A percentile compares a stretch with the other conserved stretches of the same genome.
Conservation (phyloP, 306 rosid genomes). For the Prosopis cineraria region DNA sequence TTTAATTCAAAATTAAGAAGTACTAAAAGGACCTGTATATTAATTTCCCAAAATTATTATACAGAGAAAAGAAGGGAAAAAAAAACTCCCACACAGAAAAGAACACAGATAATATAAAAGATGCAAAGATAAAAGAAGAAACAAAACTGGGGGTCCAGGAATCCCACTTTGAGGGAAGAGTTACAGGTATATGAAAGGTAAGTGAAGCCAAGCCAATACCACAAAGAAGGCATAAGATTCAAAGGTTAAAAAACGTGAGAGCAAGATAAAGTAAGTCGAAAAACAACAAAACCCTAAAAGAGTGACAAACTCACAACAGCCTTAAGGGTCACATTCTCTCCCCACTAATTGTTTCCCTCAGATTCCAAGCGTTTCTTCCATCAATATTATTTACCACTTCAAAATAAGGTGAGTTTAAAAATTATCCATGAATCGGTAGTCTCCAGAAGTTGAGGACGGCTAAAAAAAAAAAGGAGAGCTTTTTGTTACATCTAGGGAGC, state of each 20-base stretch:
- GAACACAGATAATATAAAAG: not conserved
- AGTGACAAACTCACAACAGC: not conserved
- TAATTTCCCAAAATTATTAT: too few relatives aligned
- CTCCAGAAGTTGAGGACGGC: not conserved
- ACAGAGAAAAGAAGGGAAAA: not conserved
- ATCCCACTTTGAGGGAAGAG: conserved; percentile 1
- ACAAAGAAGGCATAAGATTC: conserved; percentile 26
- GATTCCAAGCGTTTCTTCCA: not conserved
- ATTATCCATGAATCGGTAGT: not conserved
- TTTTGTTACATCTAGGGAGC: too few relatives aligned
- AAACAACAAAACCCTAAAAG: not conserved
- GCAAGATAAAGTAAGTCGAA: not conserved
- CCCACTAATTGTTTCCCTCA: not conserved
- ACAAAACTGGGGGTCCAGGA: not conserved
- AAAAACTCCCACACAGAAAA: not conserved
- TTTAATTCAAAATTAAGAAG: too few relatives aligned
- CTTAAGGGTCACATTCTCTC: conserved; percentile 5
- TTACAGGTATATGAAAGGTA: not conserved
- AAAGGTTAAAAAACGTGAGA: not conserved
- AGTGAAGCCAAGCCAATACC: not conserved
- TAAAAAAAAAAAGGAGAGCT: too few relatives aligned
- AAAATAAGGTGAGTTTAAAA: not conserved
- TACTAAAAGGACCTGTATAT: too few relatives aligned
- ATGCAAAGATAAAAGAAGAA: not conserved
- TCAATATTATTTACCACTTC: not conserved